These are phyloP conservation scores for Simplicillium aogashimaense DNA, from an alignment of 2,329 filamentous ascomycete genomes.

Conservation along the genomic window DNA sequence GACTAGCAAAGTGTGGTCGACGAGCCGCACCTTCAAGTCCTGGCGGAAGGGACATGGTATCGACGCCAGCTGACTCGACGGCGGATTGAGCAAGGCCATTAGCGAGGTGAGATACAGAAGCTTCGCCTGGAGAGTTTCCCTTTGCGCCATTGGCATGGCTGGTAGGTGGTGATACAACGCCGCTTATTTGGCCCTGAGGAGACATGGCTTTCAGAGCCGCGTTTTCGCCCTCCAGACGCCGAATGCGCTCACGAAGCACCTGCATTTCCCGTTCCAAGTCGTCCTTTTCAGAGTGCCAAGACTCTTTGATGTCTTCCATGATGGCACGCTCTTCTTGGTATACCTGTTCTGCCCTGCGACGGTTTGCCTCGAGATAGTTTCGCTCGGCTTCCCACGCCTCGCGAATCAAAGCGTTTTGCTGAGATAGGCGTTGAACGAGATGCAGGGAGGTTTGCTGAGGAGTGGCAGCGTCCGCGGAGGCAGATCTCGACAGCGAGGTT, in stretches of 20 bases:
- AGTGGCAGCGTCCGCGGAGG: slow-evolving; percentile 16
- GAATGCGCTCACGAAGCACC: slow-evolving; percentile 27
- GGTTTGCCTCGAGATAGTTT: slow-evolving; percentile 41
- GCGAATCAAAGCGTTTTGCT: slow-evolving; percentile 31
- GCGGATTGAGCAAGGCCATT: background rate
- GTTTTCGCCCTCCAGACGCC: slow-evolving; percentile 26
- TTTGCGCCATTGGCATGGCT: slow-evolving; percentile 1
- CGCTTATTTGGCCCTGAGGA: slow-evolving; percentile 17
- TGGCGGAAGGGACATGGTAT: slow-evolving; percentile 18
- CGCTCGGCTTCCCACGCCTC: slow-evolving; percentile 45
- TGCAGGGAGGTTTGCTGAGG: slow-evolving; percentile 18
- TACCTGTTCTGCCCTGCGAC: slow-evolving; percentile 43
- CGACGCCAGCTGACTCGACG: slow-evolving; percentile 1
- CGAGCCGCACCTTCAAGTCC: slow-evolving; percentile 23
- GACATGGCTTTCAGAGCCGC: slow-evolving; percentile 19
- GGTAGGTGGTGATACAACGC: slow-evolving; percentile 17
- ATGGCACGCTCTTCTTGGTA: slow-evolving; percentile 43
- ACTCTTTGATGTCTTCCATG: slow-evolving; percentile 39
- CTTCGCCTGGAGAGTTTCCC: background rate
- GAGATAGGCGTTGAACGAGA: slow-evolving; percentile 28
- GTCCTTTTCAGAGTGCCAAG: slow-evolving; percentile 35
- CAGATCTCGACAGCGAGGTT: slow-evolving; percentile 15
- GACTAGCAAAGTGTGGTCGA: slow-evolving; percentile 21
- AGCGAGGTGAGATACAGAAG: background rate
- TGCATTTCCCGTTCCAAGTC: slow-evolving; percentile 29